phyloP scores from a whole-genome alignment of 2,329 filamentous ascomycete species.

The Claviceps quebecensis region DNA sequence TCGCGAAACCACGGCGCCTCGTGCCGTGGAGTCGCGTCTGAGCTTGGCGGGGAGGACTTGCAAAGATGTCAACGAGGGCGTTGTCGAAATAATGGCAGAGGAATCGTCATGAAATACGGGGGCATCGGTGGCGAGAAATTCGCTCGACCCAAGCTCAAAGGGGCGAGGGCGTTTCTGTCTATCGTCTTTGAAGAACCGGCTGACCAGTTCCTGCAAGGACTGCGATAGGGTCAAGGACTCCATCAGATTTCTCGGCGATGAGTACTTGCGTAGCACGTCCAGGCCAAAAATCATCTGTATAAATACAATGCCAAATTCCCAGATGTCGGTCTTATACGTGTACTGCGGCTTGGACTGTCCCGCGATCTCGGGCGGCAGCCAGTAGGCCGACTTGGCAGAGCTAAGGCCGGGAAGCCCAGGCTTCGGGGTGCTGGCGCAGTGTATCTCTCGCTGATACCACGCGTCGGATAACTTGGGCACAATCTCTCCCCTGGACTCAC shows the following conservation, averaged over 20 bases:
- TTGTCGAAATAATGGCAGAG: conserved; percentile 24
- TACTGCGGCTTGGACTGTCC: conserved; percentile 46
- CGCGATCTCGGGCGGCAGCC: conserved; percentile 67
- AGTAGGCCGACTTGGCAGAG: conserved; percentile 62
- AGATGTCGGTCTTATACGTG: conserved; percentile 75
- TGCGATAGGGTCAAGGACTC: conserved; percentile 58
- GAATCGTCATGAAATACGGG: conserved; percentile 38
- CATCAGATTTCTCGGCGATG: conserved; percentile 62
- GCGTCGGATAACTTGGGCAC: conserved; percentile 63
- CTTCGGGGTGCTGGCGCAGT: conserved; percentile 43
- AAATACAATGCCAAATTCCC: conserved; percentile 86
- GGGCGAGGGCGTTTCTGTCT: conserved; percentile 73
- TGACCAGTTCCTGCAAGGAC: conserved; percentile 64
- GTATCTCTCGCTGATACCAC: conserved; percentile 54
- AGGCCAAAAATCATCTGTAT: conserved; percentile 89
- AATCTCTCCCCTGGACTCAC: conserved; percentile 53
- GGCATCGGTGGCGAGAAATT: conserved; percentile 52
- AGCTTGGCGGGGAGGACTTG: conserved; percentile 32
- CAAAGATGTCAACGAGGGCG: conserved; percentile 28
- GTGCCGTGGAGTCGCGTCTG: conserved; percentile 48
- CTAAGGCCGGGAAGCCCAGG: conserved; percentile 37
- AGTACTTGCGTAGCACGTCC: conserved; percentile 60
- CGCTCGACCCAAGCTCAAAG: conserved; percentile 54
- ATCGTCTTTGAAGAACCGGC: conserved; percentile 73
- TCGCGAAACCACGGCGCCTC: conserved; percentile 45